A percentile compares a stretch with the other conserved stretches of the same genome.
Evolutionary conservation across 805 yeast species (phyloP).

Genomic region (Wickerhamomyces chaumierensis): DNA sequence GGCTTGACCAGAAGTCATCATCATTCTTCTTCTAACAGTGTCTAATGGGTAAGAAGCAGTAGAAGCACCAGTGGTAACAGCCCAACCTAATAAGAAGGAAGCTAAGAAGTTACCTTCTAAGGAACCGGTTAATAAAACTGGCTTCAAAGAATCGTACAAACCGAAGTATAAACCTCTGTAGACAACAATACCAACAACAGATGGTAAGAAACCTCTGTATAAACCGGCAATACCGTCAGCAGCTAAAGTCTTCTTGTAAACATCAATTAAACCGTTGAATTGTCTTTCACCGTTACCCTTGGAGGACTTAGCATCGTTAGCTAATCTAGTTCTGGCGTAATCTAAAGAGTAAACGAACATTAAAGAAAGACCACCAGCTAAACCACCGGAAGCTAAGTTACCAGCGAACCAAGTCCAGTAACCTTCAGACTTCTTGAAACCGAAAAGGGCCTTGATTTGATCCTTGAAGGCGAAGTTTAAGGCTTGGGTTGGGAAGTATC

Average conservation of each 20-base stretch:
- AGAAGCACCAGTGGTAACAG: constrained; percentile 96
- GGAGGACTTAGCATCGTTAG: constrained; percentile 91
- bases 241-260: constrained; percentile 90
- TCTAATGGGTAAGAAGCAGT: constrained; percentile 98
- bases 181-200: constrained; percentile 93
- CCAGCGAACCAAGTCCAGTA: constrained; percentile 94
- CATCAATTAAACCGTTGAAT: constrained; percentile 95
- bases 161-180: constrained; percentile 99
- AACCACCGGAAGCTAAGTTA: constrained; percentile 98
- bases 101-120: constrained; percentile 92
- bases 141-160: constrained; percentile 93
- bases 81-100: constrained; percentile 95
- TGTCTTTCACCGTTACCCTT: constrained; percentile 84
- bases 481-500: constrained; percentile 99
- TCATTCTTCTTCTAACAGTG: constrained; percentile 99
- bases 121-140: constrained; percentile 87
- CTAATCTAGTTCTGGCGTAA: constrained; percentile 98
- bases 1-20: constrained; percentile 99
- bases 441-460: constrained; percentile 89
- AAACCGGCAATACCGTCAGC: constrained; percentile 97
- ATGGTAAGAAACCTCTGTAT: constrained; percentile 99
- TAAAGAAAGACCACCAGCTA: constrained; percentile 94
- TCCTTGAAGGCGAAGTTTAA: constrained; percentile 98
- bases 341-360: constrained; percentile 93
- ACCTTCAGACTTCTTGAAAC: constrained; percentile 92